Base-by-base conservation (phyloP, 2,329 filamentous ascomycete genomes). In the Colletotrichum tamarilloi region DNA sequence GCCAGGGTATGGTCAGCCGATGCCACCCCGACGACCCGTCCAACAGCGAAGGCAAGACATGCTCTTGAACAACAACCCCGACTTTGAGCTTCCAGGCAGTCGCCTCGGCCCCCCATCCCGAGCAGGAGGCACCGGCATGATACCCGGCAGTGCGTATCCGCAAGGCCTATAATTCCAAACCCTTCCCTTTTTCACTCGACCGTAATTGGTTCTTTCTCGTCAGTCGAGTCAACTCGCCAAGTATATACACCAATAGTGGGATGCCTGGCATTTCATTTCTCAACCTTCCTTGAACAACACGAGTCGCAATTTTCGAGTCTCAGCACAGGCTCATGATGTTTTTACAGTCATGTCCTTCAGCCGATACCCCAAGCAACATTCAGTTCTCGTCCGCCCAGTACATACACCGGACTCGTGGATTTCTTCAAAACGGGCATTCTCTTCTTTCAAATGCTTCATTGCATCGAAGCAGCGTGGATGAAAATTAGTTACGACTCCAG, bases 31-130 rank as follows among this genome's bases (percentile, higher is more conserved):
- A 49, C 84, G 85, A 52, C 82, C 70, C 5, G 65, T 71, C 28
- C 83, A 85, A 26, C 88, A 87, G 78, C 85, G 90, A 77, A 89
- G 89, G 73, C 91, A 92, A 76, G 94, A 97, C 76, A 87, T 95
- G 62, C 84, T 97, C 52, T 86, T 97, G 72, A 91, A 92, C 78
- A 91, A 87, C 57, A 98, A 97, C 79, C 95, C 95, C 0, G 95
- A 98, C 81, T 98, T 98, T 83, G 89, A 93, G 76, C 81, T 98
- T 32, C 92, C 92, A 1, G 83, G 83, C 26, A 80, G 77, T 60
- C 83, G 84, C 64, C 79, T 79, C 24, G 78, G 78, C 9, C 73
- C 67, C 58, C 75, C 42, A 73, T 75, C 59, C 63, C 75, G 76
- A 59, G 76, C 80, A 28, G 79, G 77, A 60, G 80, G 79, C 14